A percentile compares a stretch with the other conserved stretches of the same genome.
phyloP scores from a whole-genome alignment of 495 filamentous ascomycete species.

The Aspergillus kassunensis region DNA sequence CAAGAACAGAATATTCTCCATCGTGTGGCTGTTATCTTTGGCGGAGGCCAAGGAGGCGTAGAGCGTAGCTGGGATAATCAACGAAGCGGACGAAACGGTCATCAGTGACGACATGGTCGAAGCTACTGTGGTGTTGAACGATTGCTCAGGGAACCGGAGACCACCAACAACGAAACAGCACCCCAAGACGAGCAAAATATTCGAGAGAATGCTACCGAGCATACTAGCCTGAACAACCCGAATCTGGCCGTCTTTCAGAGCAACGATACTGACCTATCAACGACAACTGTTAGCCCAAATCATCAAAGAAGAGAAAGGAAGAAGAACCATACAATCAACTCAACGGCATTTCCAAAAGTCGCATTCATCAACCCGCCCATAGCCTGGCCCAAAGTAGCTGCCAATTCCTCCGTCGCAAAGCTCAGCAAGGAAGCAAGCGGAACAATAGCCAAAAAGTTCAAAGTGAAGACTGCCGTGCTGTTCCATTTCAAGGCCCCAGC shows the following conservation, averaged over 20 bases:
- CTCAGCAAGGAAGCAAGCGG: constrained; percentile 88
- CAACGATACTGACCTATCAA: constrained; percentile 84
- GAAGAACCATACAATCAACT: constrained; percentile 74
- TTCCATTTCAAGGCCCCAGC: constrained; percentile 69
- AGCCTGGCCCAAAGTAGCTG: constrained; percentile 78
- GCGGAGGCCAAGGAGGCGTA: constrained; percentile 53
- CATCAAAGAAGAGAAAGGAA: background rate
- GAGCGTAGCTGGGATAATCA: constrained; percentile 87
- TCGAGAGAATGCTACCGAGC: constrained; percentile 95
- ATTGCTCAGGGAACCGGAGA: constrained; percentile 60
- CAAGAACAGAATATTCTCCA: constrained; percentile 66
- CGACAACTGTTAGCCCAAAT: constrained; percentile 11
- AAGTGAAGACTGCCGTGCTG: constrained; percentile 70
- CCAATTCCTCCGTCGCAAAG: constrained; percentile 93
- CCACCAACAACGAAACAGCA: constrained; percentile 96
- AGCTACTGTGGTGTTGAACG: constrained; percentile 82
- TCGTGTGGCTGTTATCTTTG: constrained; percentile 13
- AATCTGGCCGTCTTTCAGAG: constrained; percentile 78
- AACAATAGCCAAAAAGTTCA: constrained; percentile 96
- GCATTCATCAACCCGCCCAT: constrained; percentile 92
- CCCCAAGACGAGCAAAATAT: constrained; percentile 89
- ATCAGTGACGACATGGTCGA: constrained; percentile 96
- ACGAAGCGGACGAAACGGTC: constrained; percentile 82
- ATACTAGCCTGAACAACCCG: constrained; percentile 96
- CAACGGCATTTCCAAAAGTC: constrained; percentile 97